Conservation (phyloP, 768 basidiomycete species). For the Mycena latifolia region DNA sequence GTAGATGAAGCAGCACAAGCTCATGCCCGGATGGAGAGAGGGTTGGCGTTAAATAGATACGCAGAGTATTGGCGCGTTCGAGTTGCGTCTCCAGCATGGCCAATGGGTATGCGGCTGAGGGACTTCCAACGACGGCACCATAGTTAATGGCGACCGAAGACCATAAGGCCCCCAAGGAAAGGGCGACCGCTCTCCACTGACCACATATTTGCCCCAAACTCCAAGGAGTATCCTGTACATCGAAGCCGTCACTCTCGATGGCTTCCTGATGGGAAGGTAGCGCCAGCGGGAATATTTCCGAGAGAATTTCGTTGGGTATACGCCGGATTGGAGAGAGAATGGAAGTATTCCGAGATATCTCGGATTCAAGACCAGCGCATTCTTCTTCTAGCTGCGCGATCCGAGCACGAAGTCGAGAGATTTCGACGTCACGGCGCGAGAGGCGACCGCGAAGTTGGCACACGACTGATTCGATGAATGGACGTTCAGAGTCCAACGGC, state of each 20-base stretch:
- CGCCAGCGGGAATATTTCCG: not conserved
- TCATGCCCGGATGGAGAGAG: not conserved
- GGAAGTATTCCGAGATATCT: not conserved
- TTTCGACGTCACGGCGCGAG: not conserved
- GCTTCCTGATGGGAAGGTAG: not conserved
- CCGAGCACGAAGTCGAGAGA: not conserved
- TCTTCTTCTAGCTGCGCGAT: not conserved
- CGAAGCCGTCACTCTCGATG: not conserved
- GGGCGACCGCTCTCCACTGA: not conserved
- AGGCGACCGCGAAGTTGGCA: not conserved
- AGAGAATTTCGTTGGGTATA: not conserved
- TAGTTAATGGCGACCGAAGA: not conserved
- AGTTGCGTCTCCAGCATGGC: not conserved
- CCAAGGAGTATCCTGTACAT: conserved; percentile 3
- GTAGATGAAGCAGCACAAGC: not conserved
- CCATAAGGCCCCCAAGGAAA: not conserved
- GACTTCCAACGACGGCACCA: no score
- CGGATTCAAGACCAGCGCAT: not conserved
- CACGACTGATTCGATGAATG: not conserved
- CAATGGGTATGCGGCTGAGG: not conserved
- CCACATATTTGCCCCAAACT: not conserved
- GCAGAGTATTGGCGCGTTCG: not conserved
- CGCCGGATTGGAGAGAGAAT: not conserved
- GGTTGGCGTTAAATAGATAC: not conserved
- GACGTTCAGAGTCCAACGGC: not conserved